phyloP scores from a whole-genome alignment of 495 filamentous ascomycete species.

The Monascus purpureus region DNA sequence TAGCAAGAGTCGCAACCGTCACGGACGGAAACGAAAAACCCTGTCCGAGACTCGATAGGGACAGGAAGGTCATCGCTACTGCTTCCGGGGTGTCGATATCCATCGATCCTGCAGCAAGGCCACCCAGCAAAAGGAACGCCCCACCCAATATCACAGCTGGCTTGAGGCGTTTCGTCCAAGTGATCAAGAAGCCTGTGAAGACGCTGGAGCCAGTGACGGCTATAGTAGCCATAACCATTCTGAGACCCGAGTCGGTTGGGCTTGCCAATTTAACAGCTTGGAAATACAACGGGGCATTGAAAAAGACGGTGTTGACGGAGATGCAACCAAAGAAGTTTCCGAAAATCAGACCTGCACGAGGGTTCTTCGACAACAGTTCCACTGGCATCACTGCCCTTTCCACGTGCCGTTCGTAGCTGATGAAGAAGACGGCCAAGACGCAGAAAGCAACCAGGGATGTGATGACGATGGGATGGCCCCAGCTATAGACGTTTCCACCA shows the following conservation, averaged over 20 bases:
- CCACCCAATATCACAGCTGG: conserved; percentile 46
- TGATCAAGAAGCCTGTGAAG: conserved; percentile 57
- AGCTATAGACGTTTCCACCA: conserved; percentile 63
- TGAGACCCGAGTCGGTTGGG: conserved; percentile 56
- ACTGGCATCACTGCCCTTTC: conserved; percentile 60
- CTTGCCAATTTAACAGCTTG: conserved; percentile 62
- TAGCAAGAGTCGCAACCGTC: conserved; percentile 55
- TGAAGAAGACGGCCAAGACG: conserved; percentile 41
- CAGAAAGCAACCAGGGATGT: conserved; percentile 42
- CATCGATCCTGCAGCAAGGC: conserved; percentile 36
- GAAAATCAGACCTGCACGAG: conserved; percentile 54
- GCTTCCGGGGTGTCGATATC: conserved; percentile 40
- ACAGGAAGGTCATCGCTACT: conserved; percentile 48
- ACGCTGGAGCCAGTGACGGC: conserved; percentile 46
- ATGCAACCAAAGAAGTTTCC: conserved; percentile 53
- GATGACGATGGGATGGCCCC: conserved; percentile 59
- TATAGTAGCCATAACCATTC: conserved; percentile 47
- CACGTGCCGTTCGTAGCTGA: conserved; percentile 47
- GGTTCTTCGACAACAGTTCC: conserved; percentile 40
- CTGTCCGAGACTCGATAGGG: conserved; percentile 45
- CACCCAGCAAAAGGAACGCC: conserved; percentile 36
- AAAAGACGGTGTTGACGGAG: conserved; percentile 53
- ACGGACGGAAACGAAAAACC: conserved; percentile 52
- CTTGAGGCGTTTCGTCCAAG: conserved; percentile 47
- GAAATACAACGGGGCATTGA: conserved; percentile 72